Conservation (phyloP, 2,329 filamentous ascomycete genomes). For the Grosmannia huntii region DNA sequence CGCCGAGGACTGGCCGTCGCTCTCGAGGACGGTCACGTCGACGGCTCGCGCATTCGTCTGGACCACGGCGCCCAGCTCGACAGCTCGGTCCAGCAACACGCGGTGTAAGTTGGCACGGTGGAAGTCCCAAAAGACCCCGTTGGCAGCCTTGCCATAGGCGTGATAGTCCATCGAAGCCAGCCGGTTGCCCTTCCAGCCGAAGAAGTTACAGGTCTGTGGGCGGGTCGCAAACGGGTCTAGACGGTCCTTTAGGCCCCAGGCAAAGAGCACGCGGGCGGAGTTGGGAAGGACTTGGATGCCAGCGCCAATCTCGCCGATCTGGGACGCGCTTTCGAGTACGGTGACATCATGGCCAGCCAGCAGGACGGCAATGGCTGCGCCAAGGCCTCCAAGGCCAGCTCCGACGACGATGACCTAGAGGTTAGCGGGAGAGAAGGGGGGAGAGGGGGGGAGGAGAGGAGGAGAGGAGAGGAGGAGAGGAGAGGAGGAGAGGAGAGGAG, state of each 20-base stretch:
- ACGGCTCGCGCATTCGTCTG: conserved; percentile 14
- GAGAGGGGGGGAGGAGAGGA: too few species aligned
- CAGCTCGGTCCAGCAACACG: conserved; percentile 16
- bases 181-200: conserved; percentile 11
- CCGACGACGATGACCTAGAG: conserved; percentile 11
- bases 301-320: conserved; percentile 26
- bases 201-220: conserved; percentile 7
- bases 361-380: conserved; percentile 22
- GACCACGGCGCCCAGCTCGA: conserved; percentile 16
- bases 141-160: conserved; percentile 4
- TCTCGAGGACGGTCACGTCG: conserved; percentile 14
- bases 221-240: conserved; percentile 6
- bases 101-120: conserved; percentile 20
- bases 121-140: conserved; percentile 23
- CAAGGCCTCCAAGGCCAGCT: conserved; percentile 24
- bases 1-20: conserved; percentile 5
- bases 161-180: conserved; percentile 9
- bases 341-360: conserved; percentile 25
- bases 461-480: too few species aligned
- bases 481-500: too few species aligned
- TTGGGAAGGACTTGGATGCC: conserved; percentile 28
- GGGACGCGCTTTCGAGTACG: conserved; percentile 25
- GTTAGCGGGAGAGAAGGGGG: neutral
- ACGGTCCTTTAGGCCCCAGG: conserved; percentile 15
- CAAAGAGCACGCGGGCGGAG: conserved; percentile 17